Base-by-base conservation (phyloP, 2,329 filamentous ascomycete genomes). In the Pseudogymnoascus sp. region DNA sequence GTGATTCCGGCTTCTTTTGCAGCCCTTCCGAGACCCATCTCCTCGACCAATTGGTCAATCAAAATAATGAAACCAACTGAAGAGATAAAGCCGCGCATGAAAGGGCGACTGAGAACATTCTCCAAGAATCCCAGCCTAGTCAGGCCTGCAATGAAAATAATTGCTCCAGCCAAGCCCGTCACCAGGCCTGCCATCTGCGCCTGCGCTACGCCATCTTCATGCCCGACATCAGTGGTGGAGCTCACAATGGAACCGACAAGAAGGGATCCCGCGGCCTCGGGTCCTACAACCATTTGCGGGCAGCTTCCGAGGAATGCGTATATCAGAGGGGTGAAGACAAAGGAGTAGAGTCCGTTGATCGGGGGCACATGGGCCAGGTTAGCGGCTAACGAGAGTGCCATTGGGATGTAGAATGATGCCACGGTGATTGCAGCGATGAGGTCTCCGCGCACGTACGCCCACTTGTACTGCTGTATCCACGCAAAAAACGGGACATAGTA, bases 341-440 rank as follows among this genome's bases (percentile, higher is more conserved):
- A 97, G 13, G 90, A 85, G 75, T 97, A 99, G 3, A 99, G 81
- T 0, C 94, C 94, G 70, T 96, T 93, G 69, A 97, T 92, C 0
- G 94, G 89, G 7, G 93, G 92, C 1, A 97, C 85, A 72, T 97
- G 94, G 5, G 89, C 92, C 41, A 99, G 85, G 71, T 97, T 97
- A 40, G 90, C 86, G 61, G 94, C 92, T 66, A 95, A 88, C 0
- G 94, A 97, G 11, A 99, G 82, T 0, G 92, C 89, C 92, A 99
- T 97, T 59, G 94, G 94, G 37, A 99, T 88, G 74, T 99, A 99
- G 77, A 99, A 94, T 26, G 92, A 96, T n/a, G 93, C 90, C 78
- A 99, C 88, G n/a, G 94, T 97, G 65, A 97, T 74, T 58, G 93
- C 92, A 7, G 93, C 88, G 11, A 96, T 79, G 15, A 97, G 76